Evolutionary conservation across 2,329 filamentous ascomycete species (phyloP), one percentile per base, ranked within the genome.

Genomic region (Aspergillus viridinutans): DNA sequence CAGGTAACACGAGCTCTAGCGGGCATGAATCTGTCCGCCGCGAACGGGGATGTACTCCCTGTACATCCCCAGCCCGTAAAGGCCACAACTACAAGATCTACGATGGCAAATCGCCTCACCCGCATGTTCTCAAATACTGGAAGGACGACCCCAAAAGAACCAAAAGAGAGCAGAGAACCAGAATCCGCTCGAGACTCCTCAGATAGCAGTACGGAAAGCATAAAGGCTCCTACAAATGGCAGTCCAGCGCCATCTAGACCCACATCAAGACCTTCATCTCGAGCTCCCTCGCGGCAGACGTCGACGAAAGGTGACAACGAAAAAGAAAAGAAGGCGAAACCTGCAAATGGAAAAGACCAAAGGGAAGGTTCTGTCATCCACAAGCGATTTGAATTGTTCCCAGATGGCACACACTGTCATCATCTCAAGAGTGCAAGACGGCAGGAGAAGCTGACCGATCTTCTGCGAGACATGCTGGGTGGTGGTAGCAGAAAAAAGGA

Each of bases 361-460:
- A 74, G 76, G 60, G 72, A 76, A 50, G 65, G 65, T 45, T 58
- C 63, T 8, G 58, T 64, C 3, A 59, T 61, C 2, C 65, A 74
- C 58, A 78, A 74, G 61, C 73, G 85, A 40, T 89, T 87, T 70
- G 85, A 85, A 73, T 60, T 80, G 23, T 76, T 81, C 50, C 76
- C 83, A 1, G 83, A 88, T 61, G 90, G 90, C 61, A 83, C 86
- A 38, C 94, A 99, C 69, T 87, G 90, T 67, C 94, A 99, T 72
- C 85, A 90, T 66, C 85, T 99, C 61, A 94, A 90, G 77, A 92
- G 90, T 60, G 90, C 90, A 59, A 91, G 90, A 72, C 85, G 94
- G 56, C 93, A 99, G 74, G 93, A 99, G 76, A 97, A 97, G 77
- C 81, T 99, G 55, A 88, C 90, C 21, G 92, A 95, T 73, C 90